Percentiles rank a stretch among this genome's conserved stretches.
phyloP scores from a whole-genome alignment of 2,329 filamentous ascomycete genomes.

The Ophidiomyces ophidiicola region DNA sequence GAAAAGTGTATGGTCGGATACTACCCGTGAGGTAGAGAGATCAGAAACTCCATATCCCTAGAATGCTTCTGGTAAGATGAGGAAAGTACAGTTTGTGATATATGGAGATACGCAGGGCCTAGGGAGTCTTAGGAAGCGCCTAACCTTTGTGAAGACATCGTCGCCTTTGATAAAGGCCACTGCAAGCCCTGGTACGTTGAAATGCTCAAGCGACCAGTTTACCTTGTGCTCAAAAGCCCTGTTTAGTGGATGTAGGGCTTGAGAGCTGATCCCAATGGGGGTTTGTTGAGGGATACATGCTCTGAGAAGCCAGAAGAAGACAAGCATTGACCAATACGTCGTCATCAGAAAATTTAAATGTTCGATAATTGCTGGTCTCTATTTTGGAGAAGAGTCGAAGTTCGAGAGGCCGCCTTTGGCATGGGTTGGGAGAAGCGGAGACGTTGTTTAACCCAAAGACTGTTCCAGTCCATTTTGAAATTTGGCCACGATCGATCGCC shows the following conservation, averaged over 20 bases:
- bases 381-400: too few species aligned
- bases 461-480: too few species aligned
- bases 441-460: too few species aligned
- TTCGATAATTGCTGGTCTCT: too few species aligned
- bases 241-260: neutral
- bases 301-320: conserved; percentile 6
- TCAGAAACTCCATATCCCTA: conserved; percentile 32
- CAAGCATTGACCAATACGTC: conserved; percentile 9
- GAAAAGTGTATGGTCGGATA: conserved; percentile 41
- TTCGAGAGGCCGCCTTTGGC: too few species aligned
- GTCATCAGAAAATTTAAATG: conserved; percentile 5
- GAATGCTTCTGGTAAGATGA: neutral
- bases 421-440: too few species aligned
- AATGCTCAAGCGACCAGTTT: conserved; percentile 7
- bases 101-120: neutral
- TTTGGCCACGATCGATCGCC: too few species aligned
- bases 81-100: neutral
- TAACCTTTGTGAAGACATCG: conserved; percentile 9
- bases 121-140: neutral
- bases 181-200: conserved; percentile 10
- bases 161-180: conserved; percentile 7
- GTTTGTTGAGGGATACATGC: conserved; percentile 7
- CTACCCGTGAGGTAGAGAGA: conserved; percentile 25
- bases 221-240: conserved; percentile 9
- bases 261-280: neutral